phyloP scores from a whole-genome alignment of 257 asterid genomes.

The Ilex aquifolium region DNA sequence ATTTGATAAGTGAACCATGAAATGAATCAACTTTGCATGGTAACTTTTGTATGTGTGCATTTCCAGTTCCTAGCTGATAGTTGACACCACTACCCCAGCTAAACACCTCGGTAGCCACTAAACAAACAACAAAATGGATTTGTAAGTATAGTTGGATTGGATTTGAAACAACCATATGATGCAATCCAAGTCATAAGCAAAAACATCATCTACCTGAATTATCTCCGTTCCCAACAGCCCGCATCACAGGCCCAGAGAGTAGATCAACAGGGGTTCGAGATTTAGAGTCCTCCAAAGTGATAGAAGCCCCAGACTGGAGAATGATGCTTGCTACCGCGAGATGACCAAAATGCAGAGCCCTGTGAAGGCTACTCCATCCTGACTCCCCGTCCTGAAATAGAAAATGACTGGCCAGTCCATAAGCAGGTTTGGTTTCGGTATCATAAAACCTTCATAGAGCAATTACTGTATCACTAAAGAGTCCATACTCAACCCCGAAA shows the following conservation, averaged over 20 bases:
- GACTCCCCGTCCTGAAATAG: constrained; percentile 87
- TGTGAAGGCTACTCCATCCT: constrained; percentile 97
- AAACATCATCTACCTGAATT: constrained; percentile 37
- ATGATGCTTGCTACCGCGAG: constrained; percentile 94
- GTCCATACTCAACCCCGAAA: not conserved
- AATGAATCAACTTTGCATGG: constrained; percentile 97
- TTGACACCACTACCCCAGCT: constrained; percentile 99
- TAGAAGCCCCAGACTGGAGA: constrained; percentile 70
- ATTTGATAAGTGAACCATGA: constrained; percentile 60
- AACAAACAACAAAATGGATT: constrained; percentile 9
- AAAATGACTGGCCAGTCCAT: not conserved
- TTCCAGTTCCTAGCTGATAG: constrained; percentile 98
- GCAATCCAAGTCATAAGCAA: not conserved
- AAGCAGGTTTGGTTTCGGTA: not conserved
- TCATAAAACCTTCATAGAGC: not conserved
- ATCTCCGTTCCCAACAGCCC: constrained; percentile 46
- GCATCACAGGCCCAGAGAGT: constrained; percentile 84
- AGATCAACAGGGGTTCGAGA: constrained; percentile 83
- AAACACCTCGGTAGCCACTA: constrained; percentile 82
- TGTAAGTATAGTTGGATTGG: too few relatives aligned
- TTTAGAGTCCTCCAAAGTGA: constrained; percentile 78
- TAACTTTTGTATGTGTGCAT: constrained; percentile 88
- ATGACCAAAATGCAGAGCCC: constrained; percentile 96
- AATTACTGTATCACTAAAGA: not conserved
- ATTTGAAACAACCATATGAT: too few relatives aligned